Evolutionary conservation across 129 eudicot species (phyloP), one percentile per base, ranked within the genome.

Genomic region (Chrysanthemum makinoi): DNA sequence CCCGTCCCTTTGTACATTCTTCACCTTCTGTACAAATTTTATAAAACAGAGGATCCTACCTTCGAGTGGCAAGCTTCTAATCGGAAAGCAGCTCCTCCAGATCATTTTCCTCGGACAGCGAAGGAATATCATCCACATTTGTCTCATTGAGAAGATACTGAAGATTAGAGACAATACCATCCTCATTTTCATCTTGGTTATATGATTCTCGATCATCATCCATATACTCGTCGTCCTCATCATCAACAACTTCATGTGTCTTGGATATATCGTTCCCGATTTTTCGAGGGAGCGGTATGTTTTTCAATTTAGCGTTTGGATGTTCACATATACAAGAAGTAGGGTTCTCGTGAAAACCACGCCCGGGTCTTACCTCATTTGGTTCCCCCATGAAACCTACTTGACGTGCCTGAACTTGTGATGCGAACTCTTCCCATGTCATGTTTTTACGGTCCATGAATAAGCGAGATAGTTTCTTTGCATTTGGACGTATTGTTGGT

Each of bases 301-400:
- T 62, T 72, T 77, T 82, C n/a, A 58, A 62, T 74, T 77, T 80
- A 19, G 86, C 79, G 20, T 79, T 77, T 0, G 83, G 62, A 72
- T 87, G 79, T 77, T 83, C 88, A 80, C 91, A 87, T 33, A 90
- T 87, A 73, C 97, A 90, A 20, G 89, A 54, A 49, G 87, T 62
- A 1, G 97, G 97, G 68, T 90, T 90, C 50, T 90, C 97, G 60
- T 90, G 97, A 77, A 90, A 90, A 22, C 97, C 97, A 63, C 97
- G 70, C 44, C 97, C 97, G 3, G 95, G 84, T 74, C 95, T 81
- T 43, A 76, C 79, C 83, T 90, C 95, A 68, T 81, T 87, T 3
- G 97, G 97, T 28, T 77, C 95, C 20, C 97, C 97, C 95, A 90
- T 90, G 80, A 90, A 90, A 68, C 91, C 95, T 28, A 73, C 79